Evolutionary conservation across 345 rosid species (phyloP).

Genomic region (Acer negundo): DNA sequence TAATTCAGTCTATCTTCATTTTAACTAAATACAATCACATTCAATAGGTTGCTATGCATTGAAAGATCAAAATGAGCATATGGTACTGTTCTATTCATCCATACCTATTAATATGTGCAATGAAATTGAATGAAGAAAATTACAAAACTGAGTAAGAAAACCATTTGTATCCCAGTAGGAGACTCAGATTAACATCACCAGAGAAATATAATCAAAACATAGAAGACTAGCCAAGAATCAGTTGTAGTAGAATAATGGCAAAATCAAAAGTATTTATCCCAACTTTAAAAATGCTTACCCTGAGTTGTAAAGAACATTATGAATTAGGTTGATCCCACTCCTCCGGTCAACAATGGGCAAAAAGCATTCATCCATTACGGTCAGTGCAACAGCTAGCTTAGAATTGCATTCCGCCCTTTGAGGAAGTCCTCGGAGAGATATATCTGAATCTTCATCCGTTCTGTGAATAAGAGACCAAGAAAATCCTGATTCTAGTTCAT

Average conservation of each 20-base stretch:
- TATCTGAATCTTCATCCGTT: slow-evolving; percentile 54
- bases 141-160: slow-evolving; percentile 6
- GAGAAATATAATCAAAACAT: not conserved
- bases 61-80: slow-evolving; percentile 1
- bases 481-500: slow-evolving; percentile 79
- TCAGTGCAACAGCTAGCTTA: slow-evolving; percentile 73
- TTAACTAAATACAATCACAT: not conserved
- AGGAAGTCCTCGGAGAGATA: slow-evolving; percentile 43
- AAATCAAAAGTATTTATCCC: not conserved
- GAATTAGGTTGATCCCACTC: slow-evolving; percentile 79
- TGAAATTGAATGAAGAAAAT: not conserved
- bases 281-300: slow-evolving; percentile 52
- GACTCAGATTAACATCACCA: slow-evolving; percentile 2
- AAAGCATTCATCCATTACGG: slow-evolving; percentile 92
- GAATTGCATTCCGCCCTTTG: slow-evolving; percentile 73
- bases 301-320: slow-evolving; percentile 72
- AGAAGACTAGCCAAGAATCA: slow-evolving; percentile 17
- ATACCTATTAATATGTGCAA: slow-evolving; percentile 9
- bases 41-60: not conserved
- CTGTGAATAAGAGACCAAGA: slow-evolving; percentile 80
- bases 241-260: not conserved
- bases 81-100: slow-evolving; percentile 1
- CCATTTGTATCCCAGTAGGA: not conserved
- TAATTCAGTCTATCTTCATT: not conserved
- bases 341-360: slow-evolving; percentile 77